Percentiles rank a stretch among this genome's conserved stretches.
phyloP scores from a whole-genome alignment of 306 rosid species.

The Coriaria nepalensis region DNA sequence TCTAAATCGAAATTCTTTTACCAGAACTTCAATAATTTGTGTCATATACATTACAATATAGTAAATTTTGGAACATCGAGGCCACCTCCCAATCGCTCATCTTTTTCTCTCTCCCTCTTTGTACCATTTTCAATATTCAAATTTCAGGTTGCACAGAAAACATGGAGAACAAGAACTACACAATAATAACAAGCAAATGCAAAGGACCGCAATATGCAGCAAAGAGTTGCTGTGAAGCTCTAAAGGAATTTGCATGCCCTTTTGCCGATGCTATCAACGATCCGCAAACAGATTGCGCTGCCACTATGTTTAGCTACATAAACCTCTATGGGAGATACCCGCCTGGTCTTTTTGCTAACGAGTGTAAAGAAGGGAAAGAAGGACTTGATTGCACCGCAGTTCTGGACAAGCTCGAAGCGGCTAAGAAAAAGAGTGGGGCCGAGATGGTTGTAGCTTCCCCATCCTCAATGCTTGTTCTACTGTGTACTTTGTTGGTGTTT shows the following conservation, averaged over 20 bases:
- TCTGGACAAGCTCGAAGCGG: too few species aligned
- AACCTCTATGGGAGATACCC: conserved; percentile 79
- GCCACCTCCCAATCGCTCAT: too few species aligned
- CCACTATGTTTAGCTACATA: conserved; percentile 84
- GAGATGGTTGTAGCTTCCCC: too few species aligned
- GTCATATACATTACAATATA: too few species aligned
- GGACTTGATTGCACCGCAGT: conserved; percentile 44
- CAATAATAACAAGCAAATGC: conserved; percentile 75
- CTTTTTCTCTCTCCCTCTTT: too few species aligned
- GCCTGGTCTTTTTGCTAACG: conserved; percentile 66
- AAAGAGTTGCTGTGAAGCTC: conserved; percentile 47
- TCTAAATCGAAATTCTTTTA: too few species aligned
- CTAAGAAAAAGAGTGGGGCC: not conserved
- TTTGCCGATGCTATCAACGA: conserved; percentile 27
- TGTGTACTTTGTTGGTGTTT: too few species aligned
- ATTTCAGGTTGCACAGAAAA: conserved; percentile 44
- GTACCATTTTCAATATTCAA: too few species aligned
- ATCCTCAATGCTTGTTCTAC: too few species aligned
- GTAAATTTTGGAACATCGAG: too few species aligned
- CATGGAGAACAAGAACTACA: conserved; percentile 64
- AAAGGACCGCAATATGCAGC: conserved; percentile 79
- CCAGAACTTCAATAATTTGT: too few species aligned
- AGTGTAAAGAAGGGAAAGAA: conserved; percentile 46
- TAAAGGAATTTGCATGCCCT: conserved; percentile 81
- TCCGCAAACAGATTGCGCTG: conserved; percentile 36